These are phyloP conservation scores for Umbelopsis vinacea DNA, from an alignment of 192 early-diverging fungal species.

Conservation along the genomic window DNA sequence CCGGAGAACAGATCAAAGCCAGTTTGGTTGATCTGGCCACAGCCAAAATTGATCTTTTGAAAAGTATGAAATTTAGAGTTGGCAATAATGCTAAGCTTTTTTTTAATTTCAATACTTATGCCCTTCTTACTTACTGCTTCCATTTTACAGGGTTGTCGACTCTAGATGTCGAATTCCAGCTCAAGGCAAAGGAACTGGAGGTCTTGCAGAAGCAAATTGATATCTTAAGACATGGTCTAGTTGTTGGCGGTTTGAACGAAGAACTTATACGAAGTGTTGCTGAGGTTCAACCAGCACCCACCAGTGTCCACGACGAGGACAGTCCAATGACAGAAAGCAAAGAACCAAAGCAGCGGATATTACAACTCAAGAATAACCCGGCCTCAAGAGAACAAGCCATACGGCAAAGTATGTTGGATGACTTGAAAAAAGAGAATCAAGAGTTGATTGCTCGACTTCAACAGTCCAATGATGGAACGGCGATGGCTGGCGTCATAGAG, in stretches of 20 bases:
- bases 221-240: constrained; percentile 40
- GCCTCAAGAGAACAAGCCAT: constrained; percentile 67
- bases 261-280: constrained; percentile 62
- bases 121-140: neutral
- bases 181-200: constrained; percentile 30
- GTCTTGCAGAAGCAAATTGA: constrained; percentile 40
- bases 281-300: constrained; percentile 55
- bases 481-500: constrained; percentile 22
- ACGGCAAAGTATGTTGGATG: constrained; percentile 69
- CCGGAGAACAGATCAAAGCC: neutral
- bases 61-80: neutral
- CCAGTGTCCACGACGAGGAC: constrained; percentile 60
- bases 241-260: constrained; percentile 57
- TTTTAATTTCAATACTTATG: too few species aligned
- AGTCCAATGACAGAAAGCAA: neutral
- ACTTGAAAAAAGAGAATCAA: constrained; percentile 71
- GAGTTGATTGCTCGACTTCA: constrained; percentile 15
- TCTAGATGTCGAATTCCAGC: neutral
- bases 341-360: constrained; percentile 43
- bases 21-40: neutral
- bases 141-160: neutral
- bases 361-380: constrained; percentile 81
- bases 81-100: neutral
- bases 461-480: constrained; percentile 11
- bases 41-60: neutral